Percentiles rank a stretch among this genome's conserved stretches.
Conservation (phyloP, 768 basidiomycete genomes). For the Hemileccinum rubropunctum region DNA sequence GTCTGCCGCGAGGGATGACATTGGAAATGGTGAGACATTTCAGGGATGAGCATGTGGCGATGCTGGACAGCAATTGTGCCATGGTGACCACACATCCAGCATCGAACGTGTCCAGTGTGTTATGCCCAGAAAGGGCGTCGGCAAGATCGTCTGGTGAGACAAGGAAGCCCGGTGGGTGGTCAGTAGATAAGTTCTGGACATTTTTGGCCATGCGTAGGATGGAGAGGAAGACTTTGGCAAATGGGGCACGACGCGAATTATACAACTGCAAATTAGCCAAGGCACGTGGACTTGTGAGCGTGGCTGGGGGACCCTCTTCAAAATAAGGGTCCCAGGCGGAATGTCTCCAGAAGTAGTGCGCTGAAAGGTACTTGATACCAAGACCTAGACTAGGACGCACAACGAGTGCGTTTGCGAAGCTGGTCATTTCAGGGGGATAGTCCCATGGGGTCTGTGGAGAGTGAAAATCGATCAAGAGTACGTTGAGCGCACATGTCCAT, state of each 20-base stretch:
- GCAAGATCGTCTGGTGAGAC: neutral
- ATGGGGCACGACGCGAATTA: neutral
- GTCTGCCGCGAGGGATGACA: neutral
- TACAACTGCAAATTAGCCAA: too few species aligned
- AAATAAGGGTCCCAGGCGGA: too few species aligned
- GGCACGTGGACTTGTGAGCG: too few species aligned
- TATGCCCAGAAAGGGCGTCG: neutral
- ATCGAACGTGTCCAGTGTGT: neutral
- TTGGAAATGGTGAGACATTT: neutral
- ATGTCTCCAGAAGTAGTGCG: too few species aligned
- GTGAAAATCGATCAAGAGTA: neutral
- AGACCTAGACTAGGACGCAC: too few species aligned
- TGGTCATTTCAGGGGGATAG: too few species aligned
- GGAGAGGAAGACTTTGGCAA: constrained; percentile 2
- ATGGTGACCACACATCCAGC: neutral
- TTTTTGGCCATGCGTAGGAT: constrained; percentile 1
- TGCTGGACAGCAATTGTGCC: neutral
- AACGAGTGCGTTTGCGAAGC: too few species aligned
- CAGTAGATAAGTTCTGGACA: neutral
- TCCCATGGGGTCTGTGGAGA: too few species aligned
- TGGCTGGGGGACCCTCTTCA: too few species aligned
- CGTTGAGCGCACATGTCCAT: constrained; percentile 13
- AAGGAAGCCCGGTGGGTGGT: neutral
- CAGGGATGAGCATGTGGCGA: constrained; percentile 8
- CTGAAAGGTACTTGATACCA: too few species aligned